phyloP scores from a whole-genome alignment of 129 eudicot genomes.

The Scalesia atractyloides region DNA sequence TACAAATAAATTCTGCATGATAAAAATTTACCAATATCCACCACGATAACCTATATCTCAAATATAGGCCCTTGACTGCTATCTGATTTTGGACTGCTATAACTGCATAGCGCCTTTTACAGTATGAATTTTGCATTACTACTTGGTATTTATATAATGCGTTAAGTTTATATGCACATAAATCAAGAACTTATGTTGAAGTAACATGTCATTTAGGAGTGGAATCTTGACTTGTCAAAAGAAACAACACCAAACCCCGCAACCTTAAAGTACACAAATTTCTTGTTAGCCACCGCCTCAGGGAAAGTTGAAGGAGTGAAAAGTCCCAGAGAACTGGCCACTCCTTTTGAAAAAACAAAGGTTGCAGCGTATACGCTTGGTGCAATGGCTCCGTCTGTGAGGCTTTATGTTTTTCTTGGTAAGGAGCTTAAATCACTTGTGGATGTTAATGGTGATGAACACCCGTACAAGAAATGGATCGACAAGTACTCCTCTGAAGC shows the following conservation, averaged over 20 bases:
- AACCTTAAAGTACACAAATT: slow-evolving; percentile 66
- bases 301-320: slow-evolving; percentile 87
- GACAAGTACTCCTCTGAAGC: slow-evolving; percentile 52
- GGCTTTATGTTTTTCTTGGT: slow-evolving; percentile 78
- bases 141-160: background rate
- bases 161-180: background rate
- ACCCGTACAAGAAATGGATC: slow-evolving; percentile 77
- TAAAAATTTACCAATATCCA: too few relatives aligned
- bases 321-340: slow-evolving; percentile 80
- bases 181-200: slow-evolving; percentile 1
- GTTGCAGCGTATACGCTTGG: slow-evolving; percentile 86
- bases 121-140: background rate
- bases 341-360: slow-evolving; percentile 87
- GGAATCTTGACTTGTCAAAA: slow-evolving; percentile 61
- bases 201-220: slow-evolving; percentile 49
- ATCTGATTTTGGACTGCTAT: too few relatives aligned
- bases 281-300: slow-evolving; percentile 85
- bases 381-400: slow-evolving; percentile 84
- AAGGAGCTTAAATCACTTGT: slow-evolving; percentile 43
- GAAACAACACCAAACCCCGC: slow-evolving; percentile 63
- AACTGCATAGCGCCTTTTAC: background rate
- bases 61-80: too few relatives aligned
- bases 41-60: too few relatives aligned
- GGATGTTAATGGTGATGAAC: slow-evolving; percentile 39
- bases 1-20: too few relatives aligned